phyloP scores from a whole-genome alignment of 192 early-diverging fungal species.

The Lobosporangium transversale region DNA sequence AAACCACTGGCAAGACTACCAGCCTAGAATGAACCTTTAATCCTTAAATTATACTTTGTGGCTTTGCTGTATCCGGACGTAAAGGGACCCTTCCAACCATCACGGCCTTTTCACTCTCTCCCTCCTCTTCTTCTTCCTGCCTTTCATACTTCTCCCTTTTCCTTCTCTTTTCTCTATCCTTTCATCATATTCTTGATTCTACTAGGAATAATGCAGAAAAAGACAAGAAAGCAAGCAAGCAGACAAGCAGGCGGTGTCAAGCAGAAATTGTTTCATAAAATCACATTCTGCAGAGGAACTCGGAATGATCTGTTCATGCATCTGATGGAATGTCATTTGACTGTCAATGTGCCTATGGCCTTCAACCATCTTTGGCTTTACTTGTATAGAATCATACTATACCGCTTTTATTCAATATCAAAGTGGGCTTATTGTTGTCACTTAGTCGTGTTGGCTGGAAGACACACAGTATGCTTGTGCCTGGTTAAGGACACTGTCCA shows the following conservation, averaged over 20 bases:
- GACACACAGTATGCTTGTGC: constrained; percentile 50
- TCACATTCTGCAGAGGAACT: background rate
- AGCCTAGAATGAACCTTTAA: too few species aligned
- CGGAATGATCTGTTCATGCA: constrained; percentile 9
- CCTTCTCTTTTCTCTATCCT: background rate
- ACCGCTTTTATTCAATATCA: background rate
- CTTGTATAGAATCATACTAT: background rate
- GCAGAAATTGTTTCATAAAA: background rate
- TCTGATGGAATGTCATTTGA: too few species aligned
- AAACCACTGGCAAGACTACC: too few species aligned
- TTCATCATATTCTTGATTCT: background rate
- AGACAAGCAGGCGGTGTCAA: background rate
- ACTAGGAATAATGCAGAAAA: background rate
- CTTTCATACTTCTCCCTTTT: background rate
- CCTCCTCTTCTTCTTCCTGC: too few species aligned
- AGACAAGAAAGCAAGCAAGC: too few species aligned
- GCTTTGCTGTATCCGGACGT: too few species aligned
- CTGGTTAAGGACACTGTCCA: constrained; percentile 40
- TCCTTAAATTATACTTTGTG: too few species aligned
- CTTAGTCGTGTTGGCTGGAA: constrained; percentile 35
- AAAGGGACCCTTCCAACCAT: too few species aligned
- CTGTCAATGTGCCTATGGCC: too few species aligned
- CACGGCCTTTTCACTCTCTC: too few species aligned
- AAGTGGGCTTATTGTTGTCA: background rate
- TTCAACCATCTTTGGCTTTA: too few species aligned